Evolutionary conservation across 768 basidiomycete genomes (phyloP), one percentile per base, ranked within the genome.

Genomic region (Tephrocybe sp.): DNA sequence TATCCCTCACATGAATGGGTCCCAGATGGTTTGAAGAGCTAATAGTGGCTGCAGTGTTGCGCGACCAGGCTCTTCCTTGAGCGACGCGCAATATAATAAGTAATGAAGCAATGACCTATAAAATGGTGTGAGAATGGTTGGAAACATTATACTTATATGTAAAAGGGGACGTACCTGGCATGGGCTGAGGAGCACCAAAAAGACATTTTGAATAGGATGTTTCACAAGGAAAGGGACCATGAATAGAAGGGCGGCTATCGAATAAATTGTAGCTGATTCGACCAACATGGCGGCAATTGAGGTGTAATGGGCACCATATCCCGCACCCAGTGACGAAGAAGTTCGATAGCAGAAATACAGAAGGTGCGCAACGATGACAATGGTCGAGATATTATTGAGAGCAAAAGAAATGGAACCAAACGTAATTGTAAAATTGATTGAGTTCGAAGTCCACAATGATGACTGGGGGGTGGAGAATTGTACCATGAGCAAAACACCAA

Each of bases 51-150:
- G 32, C 36, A n/a, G 53, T 58, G 35, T 48, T 15, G 18, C 47
- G 46, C 18, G 44, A 60, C 69, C 70, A 60, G 11, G 63, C 62
- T 8, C 52, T 44, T 6, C 70, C 72, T 38, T 46, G 57, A 0
- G 64, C 65, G 22, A 74, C 67, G 3, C 72, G 66, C 16, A 67
- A 55, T 51, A 71, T 63, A 54, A 74, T 72, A 39, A 68, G 49
- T 13, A 67, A 22, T 19, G 70, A 64, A 0, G 64, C 63, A 45
- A 74, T 67, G 21, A 58, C 61, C 71, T 73, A 11, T n/a, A 36
- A 30, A 37, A 38, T 12, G 5, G 9, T 25, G 12, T 34, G 12
- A 13, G 9, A 21, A 34, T 9, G 44, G 44, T 4, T 5, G 19
- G 11, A 19, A 30, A 30, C 12, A 7, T 12, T 7, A 31, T 12